Evolutionary conservation across 164 flowering plant species (phyloP).

Genomic region (Amborella trichopoda): DNA sequence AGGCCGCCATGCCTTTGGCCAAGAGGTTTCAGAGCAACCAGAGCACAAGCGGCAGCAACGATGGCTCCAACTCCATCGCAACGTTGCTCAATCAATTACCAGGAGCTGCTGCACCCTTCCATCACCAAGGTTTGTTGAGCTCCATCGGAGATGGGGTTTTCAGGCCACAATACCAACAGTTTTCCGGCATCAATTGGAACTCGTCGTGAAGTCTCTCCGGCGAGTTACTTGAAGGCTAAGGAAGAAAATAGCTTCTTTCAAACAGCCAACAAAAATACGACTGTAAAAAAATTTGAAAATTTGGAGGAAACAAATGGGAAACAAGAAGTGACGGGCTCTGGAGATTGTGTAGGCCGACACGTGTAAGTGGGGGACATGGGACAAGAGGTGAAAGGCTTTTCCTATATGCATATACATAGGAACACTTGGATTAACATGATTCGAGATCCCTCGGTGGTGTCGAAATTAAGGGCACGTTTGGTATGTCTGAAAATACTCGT

Average conservation of each 20-base stretch:
- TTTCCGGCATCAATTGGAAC: slow-evolving; percentile 57
- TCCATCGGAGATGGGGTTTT: slow-evolving; percentile 36
- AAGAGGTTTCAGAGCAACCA: slow-evolving; percentile 25
- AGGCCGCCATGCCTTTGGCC: slow-evolving; percentile 2
- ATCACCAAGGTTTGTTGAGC: slow-evolving; percentile 26
- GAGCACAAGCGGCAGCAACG: slow-evolving; percentile 7
- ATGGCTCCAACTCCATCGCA: slow-evolving; percentile 15
- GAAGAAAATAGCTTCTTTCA: background rate
- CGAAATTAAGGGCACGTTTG: too few relatives aligned
- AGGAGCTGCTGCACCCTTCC: slow-evolving; percentile 11
- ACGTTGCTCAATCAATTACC: slow-evolving; percentile 38
- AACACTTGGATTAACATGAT: too few relatives aligned
- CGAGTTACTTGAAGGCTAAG: slow-evolving; percentile 7
- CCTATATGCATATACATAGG: too few relatives aligned
- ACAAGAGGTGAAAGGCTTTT: background rate
- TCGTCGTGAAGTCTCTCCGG: slow-evolving; percentile 8
- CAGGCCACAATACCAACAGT: slow-evolving; percentile 38
- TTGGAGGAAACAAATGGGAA: background rate
- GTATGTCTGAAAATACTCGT: too few relatives aligned
- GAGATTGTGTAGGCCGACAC: background rate
- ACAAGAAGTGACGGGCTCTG: background rate
- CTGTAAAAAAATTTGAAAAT: background rate
- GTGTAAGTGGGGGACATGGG: background rate
- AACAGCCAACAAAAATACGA: background rate
- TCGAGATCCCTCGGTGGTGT: too few relatives aligned